These are phyloP conservation scores for Macrophomina pseudophaseolina DNA, from an alignment of 2,329 filamentous ascomycete species.

Conservation along the genomic window DNA sequence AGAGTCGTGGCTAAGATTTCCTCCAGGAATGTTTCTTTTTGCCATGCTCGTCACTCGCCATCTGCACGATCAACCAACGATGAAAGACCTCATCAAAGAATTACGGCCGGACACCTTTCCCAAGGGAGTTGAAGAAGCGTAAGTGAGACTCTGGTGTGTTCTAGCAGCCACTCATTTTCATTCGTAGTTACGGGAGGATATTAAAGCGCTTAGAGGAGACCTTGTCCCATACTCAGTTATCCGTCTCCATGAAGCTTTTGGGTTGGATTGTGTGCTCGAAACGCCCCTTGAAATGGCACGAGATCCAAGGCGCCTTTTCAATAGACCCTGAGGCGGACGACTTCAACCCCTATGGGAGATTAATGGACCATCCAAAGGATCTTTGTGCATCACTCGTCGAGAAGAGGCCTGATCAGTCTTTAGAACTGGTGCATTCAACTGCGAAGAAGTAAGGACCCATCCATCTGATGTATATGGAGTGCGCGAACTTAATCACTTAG, in stretches of 20 bases:
- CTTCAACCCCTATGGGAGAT: constrained; percentile 35
- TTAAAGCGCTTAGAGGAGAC: constrained; percentile 30
- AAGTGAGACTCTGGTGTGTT: constrained; percentile 7
- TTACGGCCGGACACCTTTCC: constrained; percentile 28
- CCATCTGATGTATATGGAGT: not conserved
- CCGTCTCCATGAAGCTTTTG: constrained; percentile 40
- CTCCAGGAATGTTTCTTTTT: constrained; percentile 36
- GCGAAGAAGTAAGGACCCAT: not conserved
- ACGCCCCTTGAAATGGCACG: constrained; percentile 48
- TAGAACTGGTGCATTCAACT: not conserved
- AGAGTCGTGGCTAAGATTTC: too few species aligned
- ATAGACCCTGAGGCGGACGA: constrained; percentile 35
- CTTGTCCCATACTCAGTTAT: constrained; percentile 32
- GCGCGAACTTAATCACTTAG: not conserved
- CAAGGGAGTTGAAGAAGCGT: constrained; percentile 27
- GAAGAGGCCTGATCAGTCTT: not conserved
- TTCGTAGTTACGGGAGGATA: constrained; percentile 36
- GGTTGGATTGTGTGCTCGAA: constrained; percentile 49
- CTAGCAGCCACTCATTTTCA: not conserved
- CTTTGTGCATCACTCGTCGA: constrained; percentile 46
- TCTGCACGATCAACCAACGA: constrained; percentile 32
- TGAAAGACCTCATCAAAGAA: constrained; percentile 30
- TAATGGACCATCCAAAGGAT: constrained; percentile 37
- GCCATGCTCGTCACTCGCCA: constrained; percentile 36
- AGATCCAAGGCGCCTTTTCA: constrained; percentile 47